phyloP scores from a whole-genome alignment of 148 eudicot genomes.

The Vaccinium vitisidaea region DNA sequence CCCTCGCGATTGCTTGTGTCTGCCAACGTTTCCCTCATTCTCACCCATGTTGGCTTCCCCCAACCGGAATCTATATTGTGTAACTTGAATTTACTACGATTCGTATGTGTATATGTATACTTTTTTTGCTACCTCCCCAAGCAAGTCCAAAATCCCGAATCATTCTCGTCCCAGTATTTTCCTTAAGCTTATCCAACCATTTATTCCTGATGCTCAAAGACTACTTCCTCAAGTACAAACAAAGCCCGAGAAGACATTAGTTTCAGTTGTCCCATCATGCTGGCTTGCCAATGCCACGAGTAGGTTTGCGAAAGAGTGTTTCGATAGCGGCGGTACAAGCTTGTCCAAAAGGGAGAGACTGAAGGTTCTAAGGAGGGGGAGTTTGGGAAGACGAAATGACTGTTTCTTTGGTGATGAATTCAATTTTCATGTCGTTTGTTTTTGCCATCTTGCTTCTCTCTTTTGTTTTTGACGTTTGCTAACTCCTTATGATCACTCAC shows the following conservation, averaged over 20 bases:
- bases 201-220: too few species aligned
- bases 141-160: background rate
- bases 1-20: background rate
- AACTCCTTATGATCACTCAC: too few species aligned
- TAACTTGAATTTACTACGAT: background rate
- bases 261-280: background rate
- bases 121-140: background rate
- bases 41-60: constrained; percentile 3
- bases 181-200: background rate
- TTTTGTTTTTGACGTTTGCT: too few species aligned
- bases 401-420: too few species aligned
- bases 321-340: too few species aligned
- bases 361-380: too few species aligned
- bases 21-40: background rate
- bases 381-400: too few species aligned
- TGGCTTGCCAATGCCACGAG: background rate
- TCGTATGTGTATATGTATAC: background rate
- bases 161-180: too few species aligned
- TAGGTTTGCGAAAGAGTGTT: background rate
- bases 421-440: too few species aligned
- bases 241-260: background rate
- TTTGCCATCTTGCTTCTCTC: too few species aligned
- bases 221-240: background rate
- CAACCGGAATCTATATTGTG: constrained; percentile 4
- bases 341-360: too few species aligned